Percentiles rank a stretch among this genome's conserved stretches.
Evolutionary conservation across 176 grass and related monocot genomes (phyloP).

Genomic region (Juncus inflexus): DNA sequence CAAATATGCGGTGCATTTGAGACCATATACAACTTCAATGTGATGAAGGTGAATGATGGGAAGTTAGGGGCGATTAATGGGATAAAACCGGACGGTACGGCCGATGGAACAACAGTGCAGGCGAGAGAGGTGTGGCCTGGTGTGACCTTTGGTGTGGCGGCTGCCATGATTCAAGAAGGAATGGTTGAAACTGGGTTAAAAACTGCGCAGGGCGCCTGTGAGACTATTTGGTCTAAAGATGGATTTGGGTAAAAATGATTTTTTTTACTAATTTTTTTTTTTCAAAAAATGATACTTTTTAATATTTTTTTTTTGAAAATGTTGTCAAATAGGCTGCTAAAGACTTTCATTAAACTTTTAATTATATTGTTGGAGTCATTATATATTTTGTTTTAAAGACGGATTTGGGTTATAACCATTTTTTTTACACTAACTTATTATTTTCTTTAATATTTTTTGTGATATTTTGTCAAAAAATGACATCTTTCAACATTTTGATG

Average conservation of each 20-base stretch:
- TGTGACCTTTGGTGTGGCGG: slow-evolving; percentile 67
- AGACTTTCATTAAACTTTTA: too few species aligned
- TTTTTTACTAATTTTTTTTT: background rate
- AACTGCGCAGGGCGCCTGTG: slow-evolving; percentile 72
- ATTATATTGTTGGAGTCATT: too few species aligned
- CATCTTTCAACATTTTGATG: too few species aligned
- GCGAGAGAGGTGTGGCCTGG: slow-evolving; percentile 88
- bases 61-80: slow-evolving; percentile 68
- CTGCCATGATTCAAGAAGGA: slow-evolving; percentile 78
- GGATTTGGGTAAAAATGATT: slow-evolving; percentile 54
- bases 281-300: background rate
- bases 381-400: slow-evolving; percentile 35
- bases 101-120: slow-evolving; percentile 52
- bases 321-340: too few species aligned
- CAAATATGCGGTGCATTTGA: slow-evolving; percentile 51
- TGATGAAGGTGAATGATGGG: slow-evolving; percentile 54
- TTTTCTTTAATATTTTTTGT: too few species aligned
- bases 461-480: too few species aligned
- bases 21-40: slow-evolving; percentile 70
- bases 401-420: too few species aligned
- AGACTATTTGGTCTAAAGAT: slow-evolving; percentile 53
- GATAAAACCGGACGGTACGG: slow-evolving; percentile 53
- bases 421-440: too few species aligned
- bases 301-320: background rate
- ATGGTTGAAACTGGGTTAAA: slow-evolving; percentile 61